These are phyloP conservation scores for Boletus pseudopeckii DNA, from an alignment of 768 basidiomycete species.

Conservation along the genomic window DNA sequence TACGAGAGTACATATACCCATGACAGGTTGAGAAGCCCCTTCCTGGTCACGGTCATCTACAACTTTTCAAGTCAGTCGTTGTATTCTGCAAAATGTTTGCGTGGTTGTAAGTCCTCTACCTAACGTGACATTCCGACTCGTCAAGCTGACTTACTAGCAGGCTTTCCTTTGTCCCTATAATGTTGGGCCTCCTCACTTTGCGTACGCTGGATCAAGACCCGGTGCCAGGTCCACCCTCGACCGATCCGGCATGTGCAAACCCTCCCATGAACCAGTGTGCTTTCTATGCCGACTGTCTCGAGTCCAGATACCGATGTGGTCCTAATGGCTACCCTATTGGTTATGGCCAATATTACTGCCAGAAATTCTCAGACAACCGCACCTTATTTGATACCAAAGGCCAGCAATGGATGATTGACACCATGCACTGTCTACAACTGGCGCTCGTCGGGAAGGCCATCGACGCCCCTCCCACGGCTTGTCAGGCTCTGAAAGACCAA, in stretches of 20 bases:
- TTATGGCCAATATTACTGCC: slow-evolving; percentile 41
- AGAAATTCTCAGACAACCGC: slow-evolving; percentile 34
- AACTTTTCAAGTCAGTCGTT: background rate
- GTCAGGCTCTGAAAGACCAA: slow-evolving; percentile 32
- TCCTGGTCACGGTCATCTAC: background rate
- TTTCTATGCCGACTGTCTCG: slow-evolving; percentile 46
- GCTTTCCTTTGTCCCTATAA: background rate
- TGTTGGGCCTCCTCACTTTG: background rate
- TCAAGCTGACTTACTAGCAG: background rate
- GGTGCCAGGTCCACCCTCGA: slow-evolving; percentile 11
- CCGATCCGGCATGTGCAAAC: slow-evolving; percentile 16
- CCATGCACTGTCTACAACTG: slow-evolving; percentile 46
- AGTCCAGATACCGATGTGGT: slow-evolving; percentile 44
- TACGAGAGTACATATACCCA: background rate
- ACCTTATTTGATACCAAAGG: slow-evolving; percentile 31
- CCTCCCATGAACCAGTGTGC: slow-evolving; percentile 39
- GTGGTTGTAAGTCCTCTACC: background rate
- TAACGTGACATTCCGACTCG: too few species aligned
- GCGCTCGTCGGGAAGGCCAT: slow-evolving; percentile 37
- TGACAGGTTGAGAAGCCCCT: background rate
- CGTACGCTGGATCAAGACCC: background rate
- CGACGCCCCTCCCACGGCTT: slow-evolving; percentile 26
- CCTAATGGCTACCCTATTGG: slow-evolving; percentile 41
- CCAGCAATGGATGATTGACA: slow-evolving; percentile 41
- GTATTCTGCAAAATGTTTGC: background rate